These are phyloP conservation scores for Pythium diclinum DNA, from an alignment of 352 stramenopile species.

Conservation along the genomic window DNA sequence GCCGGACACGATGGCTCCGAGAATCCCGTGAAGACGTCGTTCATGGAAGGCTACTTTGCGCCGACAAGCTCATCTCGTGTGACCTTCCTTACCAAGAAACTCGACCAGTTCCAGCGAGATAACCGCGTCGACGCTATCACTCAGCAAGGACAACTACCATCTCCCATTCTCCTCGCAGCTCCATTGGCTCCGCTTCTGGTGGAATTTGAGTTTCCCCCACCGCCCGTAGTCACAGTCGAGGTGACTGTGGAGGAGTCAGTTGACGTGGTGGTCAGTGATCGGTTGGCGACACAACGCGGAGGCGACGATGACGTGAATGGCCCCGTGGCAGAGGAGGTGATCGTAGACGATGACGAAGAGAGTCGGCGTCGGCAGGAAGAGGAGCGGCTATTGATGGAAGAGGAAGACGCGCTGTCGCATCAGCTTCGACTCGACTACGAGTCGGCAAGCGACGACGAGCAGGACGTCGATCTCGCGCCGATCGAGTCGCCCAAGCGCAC, in stretches of 20 bases:
- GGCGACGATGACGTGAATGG: neutral
- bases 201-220: neutral
- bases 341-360: conserved; percentile 3
- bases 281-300: neutral
- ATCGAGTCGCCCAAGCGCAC: conserved; percentile 53
- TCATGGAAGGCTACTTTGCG: conserved; percentile 1
- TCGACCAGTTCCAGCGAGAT: neutral
- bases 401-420: conserved; percentile 38
- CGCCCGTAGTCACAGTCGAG: neutral
- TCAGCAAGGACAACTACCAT: neutral
- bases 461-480: conserved; percentile 26
- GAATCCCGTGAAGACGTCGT: neutral
- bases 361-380: conserved; percentile 13
- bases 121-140: neutral
- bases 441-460: conserved; percentile 53
- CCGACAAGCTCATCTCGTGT: neutral
- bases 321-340: neutral
- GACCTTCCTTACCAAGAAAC: neutral
- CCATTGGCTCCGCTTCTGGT: neutral
- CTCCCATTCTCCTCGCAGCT: neutral
- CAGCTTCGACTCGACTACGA: conserved; percentile 27
- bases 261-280: neutral
- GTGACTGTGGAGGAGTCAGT: neutral
- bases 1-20: neutral
- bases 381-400: conserved; percentile 31